Evolutionary conservation across 2,329 filamentous ascomycete species (phyloP), one percentile per base, ranked within the genome.

Genomic region (Ceratocystis destructans): DNA sequence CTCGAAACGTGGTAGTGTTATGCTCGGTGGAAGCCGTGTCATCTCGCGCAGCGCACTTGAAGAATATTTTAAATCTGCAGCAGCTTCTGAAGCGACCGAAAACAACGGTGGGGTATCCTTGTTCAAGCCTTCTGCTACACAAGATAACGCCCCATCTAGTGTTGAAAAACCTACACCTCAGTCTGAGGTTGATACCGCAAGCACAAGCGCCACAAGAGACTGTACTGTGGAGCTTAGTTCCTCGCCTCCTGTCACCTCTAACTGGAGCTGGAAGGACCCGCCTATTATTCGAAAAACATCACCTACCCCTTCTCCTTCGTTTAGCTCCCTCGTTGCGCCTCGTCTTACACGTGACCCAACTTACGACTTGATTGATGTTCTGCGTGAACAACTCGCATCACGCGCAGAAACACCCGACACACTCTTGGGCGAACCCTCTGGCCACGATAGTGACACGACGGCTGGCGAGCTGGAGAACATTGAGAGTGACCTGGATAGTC

Each of bases 1-100:
- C 72, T 85, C 83, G 67, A 84, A 84, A 69, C 79, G 84, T 70
- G 84, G 84, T 70, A 86, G 83, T 74, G 77, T 87, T 71, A 83
- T 87, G 20, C 66, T 68, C 53, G 66, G 64, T 31, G 66, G 64
- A 6, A 59, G 48, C 61, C 53, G 66, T 33, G 66, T 68, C n/a
- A 61, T 68, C 46, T 65, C 67, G 25, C 57, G 67, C 55, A 63
- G 61, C 28, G 62, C 55, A 45, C 55, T 66, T n/a, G 62, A 68
- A 20, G 55, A 64, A 44, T 66, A 66, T 50, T 64, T 65, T 12
- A 25, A 50, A 62, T 61, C 66, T 0, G 31, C 48, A 37, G 55
- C 55, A 6, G 31, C 25, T 62, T 28, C 41, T n/a, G 61, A 62
- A 28, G 8, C 41, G 25, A 7, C 3, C 28, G 4, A 17, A 31